A percentile compares a stretch with the other conserved stretches of the same genome.
Evolutionary conservation across 257 asterid genomes (phyloP).

Genomic region (Capsicum chinense): DNA sequence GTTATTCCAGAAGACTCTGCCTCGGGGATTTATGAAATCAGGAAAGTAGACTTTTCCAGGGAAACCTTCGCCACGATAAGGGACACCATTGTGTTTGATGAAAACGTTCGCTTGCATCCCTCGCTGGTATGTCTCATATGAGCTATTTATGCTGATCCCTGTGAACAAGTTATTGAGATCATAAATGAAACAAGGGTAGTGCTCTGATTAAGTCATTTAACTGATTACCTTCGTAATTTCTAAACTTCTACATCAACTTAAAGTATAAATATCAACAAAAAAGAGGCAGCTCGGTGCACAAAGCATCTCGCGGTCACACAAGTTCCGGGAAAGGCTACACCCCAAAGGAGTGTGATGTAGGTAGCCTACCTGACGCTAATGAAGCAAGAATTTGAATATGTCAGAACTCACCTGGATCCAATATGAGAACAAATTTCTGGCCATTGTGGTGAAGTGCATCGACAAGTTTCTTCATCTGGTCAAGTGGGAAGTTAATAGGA

Average conservation of each 20-base stretch:
- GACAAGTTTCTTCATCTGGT: slow-evolving; percentile 61
- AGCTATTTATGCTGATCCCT: slow-evolving; percentile 68
- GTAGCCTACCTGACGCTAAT: not conserved
- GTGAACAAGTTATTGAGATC: slow-evolving; percentile 10
- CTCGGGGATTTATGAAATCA: slow-evolving; percentile 68
- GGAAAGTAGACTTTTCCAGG: slow-evolving; percentile 88
- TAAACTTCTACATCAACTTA: not conserved
- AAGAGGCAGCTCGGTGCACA: not conserved
- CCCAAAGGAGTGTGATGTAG: not conserved
- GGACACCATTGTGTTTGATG: slow-evolving; percentile 69
- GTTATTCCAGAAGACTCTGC: slow-evolving; percentile 59
- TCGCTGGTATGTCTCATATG: slow-evolving; percentile 67
- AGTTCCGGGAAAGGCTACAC: no score
- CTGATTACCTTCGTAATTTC: not conserved
- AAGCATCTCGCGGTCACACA: no score
- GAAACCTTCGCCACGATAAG: slow-evolving; percentile 83
- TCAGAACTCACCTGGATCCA: slow-evolving; percentile 75
- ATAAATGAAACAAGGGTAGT: not conserved
- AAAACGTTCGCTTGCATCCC: slow-evolving; percentile 73
- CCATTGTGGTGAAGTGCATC: slow-evolving; percentile 66
- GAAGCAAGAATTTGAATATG: not conserved
- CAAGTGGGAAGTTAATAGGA: slow-evolving; percentile 69
- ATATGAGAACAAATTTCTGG: slow-evolving; percentile 69
- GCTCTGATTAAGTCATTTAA: not conserved
- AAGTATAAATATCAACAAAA: not conserved